Evolutionary conservation across 805 yeast genomes (phyloP), one percentile per base, ranked within the genome.

Genomic region (Naumovozyma castellii): DNA sequence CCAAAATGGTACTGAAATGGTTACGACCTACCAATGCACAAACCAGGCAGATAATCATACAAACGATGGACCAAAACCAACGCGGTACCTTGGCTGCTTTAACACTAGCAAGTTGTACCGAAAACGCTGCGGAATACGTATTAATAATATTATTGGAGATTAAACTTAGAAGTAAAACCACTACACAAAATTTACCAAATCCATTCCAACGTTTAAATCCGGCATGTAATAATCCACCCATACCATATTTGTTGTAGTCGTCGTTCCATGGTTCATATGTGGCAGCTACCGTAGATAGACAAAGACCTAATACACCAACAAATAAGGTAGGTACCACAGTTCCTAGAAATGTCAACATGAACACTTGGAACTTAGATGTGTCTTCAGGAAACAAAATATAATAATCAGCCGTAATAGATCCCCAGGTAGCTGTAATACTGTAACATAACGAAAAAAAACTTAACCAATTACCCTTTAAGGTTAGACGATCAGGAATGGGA

Each of bases 371-470:
- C 40, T 75, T 74, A 2, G 82, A 70, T 1, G 84, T 74, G 32
- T 69, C 66, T 51, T 82, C 90, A 1, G 95, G 95, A 50, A 85
- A 77, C 37, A 84, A 67, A 36, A 86, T 75, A 58, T 84, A 84
- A 59, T 86, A 86, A 61, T 86, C 96, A 0, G 88, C 71, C 0
- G 95, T 84, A 44, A 84, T 73, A 2, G 88, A 80, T 34, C 94
- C 88, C 95, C 95, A 86, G 1, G 95, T 84, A 3, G 85, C 74
- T 3, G 95, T 84, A 35, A 81, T 78, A 20, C 94, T 78, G 53
- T 83, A 84, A 34, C 79, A 69, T 40, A 84, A 67, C 1, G 86
- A 72, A 51, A 85, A 83, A 59, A 77, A 83, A 12, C 84, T 73
- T 20, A 85, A 58, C 71, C 82, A 74, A 51, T 76, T 72, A n/a